These are phyloP conservation scores for Erysimum pusillum DNA, from an alignment of 441 rosid species.

Conservation along the genomic window DNA sequence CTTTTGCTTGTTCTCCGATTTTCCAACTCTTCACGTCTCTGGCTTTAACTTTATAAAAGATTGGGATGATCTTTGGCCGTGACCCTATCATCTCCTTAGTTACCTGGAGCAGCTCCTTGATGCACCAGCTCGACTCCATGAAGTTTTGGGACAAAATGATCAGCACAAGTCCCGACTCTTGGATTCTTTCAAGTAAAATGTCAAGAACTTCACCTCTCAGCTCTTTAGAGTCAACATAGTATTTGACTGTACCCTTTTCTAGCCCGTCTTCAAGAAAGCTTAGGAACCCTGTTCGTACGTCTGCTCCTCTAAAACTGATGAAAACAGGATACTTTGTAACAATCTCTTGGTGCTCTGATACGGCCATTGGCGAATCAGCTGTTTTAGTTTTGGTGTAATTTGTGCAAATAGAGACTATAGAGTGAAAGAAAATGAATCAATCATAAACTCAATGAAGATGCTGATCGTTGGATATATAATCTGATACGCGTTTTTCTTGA, in stretches of 20 bases:
- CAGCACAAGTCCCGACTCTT: slow-evolving; percentile 24
- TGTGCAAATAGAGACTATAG: not conserved
- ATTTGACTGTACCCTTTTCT: not conserved
- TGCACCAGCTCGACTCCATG: slow-evolving; percentile 32
- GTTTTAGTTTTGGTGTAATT: not conserved
- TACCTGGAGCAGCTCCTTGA: slow-evolving; percentile 20
- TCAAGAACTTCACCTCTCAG: slow-evolving; percentile 4
- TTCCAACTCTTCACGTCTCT: slow-evolving; percentile 30
- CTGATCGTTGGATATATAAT: too few relatives aligned
- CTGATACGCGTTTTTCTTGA: too few relatives aligned
- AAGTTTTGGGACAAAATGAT: slow-evolving; percentile 22
- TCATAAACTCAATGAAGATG: too few relatives aligned
- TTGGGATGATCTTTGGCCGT: slow-evolving; percentile 19
- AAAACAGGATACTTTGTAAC: not conserved
- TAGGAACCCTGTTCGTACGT: not conserved
- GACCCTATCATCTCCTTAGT: not conserved
- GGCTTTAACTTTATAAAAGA: slow-evolving; percentile 28
- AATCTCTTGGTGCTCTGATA: not conserved
- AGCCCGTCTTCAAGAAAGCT: slow-evolving; percentile 3
- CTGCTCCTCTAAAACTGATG: slow-evolving; percentile 22
- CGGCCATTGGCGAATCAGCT: slow-evolving; percentile 1
- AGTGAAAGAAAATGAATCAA: not conserved
- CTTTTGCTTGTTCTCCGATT: slow-evolving; percentile 13
- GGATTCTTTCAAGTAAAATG: slow-evolving; percentile 24
- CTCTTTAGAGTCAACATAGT: not conserved